Base-by-base conservation (phyloP, 495 filamentous ascomycete genomes). In the Sphaerosporella brunnea region DNA sequence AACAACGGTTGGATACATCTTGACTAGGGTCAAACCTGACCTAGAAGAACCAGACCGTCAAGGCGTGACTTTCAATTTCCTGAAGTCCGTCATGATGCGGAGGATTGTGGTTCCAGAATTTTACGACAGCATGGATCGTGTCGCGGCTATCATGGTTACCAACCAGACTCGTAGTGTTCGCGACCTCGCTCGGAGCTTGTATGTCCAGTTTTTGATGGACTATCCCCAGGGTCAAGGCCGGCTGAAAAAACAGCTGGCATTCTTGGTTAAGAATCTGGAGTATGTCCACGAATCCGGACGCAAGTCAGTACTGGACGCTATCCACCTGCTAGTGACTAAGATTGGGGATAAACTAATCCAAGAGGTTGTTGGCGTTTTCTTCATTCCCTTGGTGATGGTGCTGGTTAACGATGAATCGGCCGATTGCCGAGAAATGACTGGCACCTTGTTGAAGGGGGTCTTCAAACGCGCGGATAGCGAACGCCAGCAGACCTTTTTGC, bases 141-240 rank as follows among this genome's bases (percentile, higher is more conserved):
- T 95, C 25, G 82, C 83, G 20, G 74, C 70, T n/a, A 79, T 96
- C 64, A 93, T 96, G 87, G 82, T 97, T 48, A 94, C 82, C 20
- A 95, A 94, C 62, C 80, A 93, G 48, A 85, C 85, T 52, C 77
- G 79, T 53, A 75, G 77, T 51, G 81, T 87, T 2, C 73, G 88
- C 35, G 86, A 94, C 55, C 65, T 88, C 26, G 87, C 88, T 15
- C 75, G 92, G 23, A 83, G 84, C 18, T 80, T 78, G 20, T 97
- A 92, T 64, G 77, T 94, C 61, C 84, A 93, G 55, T 97, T 96
- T 69, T 63, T 97, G 28, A 77, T 86, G 52, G 82, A 95, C 36
- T 97, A 95, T 59, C 90, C 90, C 0, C 90, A 96, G 59, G 83
- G 79, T 54, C 83, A 82, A 60, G 79, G 76, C 51, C 70, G 92